phyloP scores from a whole-genome alignment of 345 rosid genomes.

The Salix koriyanagi region DNA sequence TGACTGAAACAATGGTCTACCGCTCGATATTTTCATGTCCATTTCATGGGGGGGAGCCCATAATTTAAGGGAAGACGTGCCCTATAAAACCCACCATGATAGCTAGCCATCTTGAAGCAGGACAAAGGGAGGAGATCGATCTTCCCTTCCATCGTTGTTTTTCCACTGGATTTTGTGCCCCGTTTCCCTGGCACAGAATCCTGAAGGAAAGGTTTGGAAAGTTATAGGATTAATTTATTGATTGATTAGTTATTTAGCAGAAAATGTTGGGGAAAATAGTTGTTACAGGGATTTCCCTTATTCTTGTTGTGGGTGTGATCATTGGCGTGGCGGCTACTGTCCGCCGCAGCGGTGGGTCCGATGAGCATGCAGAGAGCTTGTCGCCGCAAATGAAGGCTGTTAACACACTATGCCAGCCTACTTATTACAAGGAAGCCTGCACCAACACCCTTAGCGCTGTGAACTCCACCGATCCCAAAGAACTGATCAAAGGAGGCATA shows the following conservation, averaged over 20 bases:
- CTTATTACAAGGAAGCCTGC: conserved; percentile 25
- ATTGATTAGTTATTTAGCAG: not conserved
- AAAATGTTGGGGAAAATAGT: conserved; percentile 17
- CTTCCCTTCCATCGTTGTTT: not conserved
- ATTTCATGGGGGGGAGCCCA: not conserved
- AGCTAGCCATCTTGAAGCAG: not conserved
- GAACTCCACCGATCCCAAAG: conserved; percentile 24
- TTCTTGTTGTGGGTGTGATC: conserved; percentile 19
- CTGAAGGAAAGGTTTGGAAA: not conserved
- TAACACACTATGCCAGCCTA: conserved; percentile 20
- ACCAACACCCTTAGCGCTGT: conserved; percentile 2
- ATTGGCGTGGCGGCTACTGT: conserved; percentile 17
- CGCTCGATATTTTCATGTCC: not conserved
- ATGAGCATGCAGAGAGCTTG: not conserved
- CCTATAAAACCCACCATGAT: not conserved
- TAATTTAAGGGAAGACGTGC: not conserved
- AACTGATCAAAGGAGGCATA: conserved; percentile 20
- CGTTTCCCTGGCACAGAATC: not conserved
- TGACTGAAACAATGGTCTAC: not conserved
- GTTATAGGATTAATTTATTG: not conserved
- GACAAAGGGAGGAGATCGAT: not conserved
- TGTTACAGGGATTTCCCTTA: conserved; percentile 26
- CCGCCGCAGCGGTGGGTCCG: not conserved
- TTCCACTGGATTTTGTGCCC: not conserved
- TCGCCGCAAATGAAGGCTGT: conserved; percentile 31